These are phyloP conservation scores for Chaetomium globosum DNA, from an alignment of 2,329 filamentous ascomycete species.

Conservation along the genomic window DNA sequence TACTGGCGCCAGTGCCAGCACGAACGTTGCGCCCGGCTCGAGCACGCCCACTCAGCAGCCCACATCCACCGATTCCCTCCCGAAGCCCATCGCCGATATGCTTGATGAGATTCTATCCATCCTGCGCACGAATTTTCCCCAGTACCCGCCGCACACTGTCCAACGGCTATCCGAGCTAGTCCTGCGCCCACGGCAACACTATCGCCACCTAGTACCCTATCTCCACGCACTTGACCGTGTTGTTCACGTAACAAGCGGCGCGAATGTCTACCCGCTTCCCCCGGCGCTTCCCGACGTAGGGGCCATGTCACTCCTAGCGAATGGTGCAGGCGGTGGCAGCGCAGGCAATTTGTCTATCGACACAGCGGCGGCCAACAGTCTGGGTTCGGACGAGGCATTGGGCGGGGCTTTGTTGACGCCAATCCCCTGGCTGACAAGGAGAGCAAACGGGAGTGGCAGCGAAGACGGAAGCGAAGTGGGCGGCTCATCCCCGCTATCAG, in stretches of 20 bases:
- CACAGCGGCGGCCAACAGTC: constrained; percentile 45
- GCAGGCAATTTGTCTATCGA: constrained; percentile 38
- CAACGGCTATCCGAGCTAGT: constrained; percentile 90
- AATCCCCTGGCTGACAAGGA: constrained; percentile 77
- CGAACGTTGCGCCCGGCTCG: constrained; percentile 42
- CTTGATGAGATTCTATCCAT: constrained; percentile 63
- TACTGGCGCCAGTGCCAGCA: constrained; percentile 44
- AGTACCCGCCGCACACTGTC: constrained; percentile 84
- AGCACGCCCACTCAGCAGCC: constrained; percentile 15
- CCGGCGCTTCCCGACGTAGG: constrained; percentile 63
- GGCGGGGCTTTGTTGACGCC: constrained; percentile 90
- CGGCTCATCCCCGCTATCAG: constrained; percentile 33
- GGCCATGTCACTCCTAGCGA: constrained; percentile 56
- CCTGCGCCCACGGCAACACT: constrained; percentile 74
- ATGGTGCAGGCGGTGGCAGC: constrained; percentile 60
- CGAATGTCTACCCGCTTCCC: constrained; percentile 80
- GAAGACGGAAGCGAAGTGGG: constrained; percentile 33
- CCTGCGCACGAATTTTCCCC: constrained; percentile 67
- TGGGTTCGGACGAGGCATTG: constrained; percentile 84
- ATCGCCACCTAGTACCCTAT: constrained; percentile 79
- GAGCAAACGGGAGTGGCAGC: constrained; percentile 39
- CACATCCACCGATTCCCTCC: constrained; percentile 52
- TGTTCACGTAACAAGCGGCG: constrained; percentile 82
- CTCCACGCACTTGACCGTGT: constrained; percentile 89
- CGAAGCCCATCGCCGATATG: constrained; percentile 65